These are phyloP conservation scores for Pyricularia grisea DNA, from an alignment of 2,329 filamentous ascomycete genomes.

Conservation along the genomic window DNA sequence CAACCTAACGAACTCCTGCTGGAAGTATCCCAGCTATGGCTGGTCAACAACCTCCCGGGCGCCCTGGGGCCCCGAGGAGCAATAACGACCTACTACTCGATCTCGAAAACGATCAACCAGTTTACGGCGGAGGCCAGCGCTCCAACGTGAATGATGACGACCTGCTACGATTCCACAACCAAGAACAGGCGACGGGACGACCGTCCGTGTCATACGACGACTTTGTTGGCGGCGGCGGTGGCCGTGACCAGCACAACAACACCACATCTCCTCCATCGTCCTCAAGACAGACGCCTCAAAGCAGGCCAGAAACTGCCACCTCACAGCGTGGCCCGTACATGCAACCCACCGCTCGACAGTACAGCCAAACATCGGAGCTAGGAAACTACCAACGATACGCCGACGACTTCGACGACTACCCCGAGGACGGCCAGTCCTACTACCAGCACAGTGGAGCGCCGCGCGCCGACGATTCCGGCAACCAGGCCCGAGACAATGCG, in stretches of 20 bases:
- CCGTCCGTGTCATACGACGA: constrained; percentile 92
- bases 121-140: constrained; percentile 67
- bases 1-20: neutral
- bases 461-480: constrained; percentile 42
- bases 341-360: constrained; percentile 31
- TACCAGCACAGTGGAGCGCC: constrained; percentile 67
- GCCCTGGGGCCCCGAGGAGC: constrained; percentile 13
- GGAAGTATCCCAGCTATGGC: neutral
- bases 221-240: constrained; percentile 62
- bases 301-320: constrained; percentile 4
- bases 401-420: constrained; percentile 73
- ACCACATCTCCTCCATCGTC: constrained; percentile 8
- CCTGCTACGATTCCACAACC: constrained; percentile 52
- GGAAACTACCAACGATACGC: constrained; percentile 89
- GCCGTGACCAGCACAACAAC: constrained; percentile 8
- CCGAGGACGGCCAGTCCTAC: constrained; percentile 68
- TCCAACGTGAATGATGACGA: constrained; percentile 65
- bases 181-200: constrained; percentile 56
- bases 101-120: constrained; percentile 59
- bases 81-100: constrained; percentile 64
- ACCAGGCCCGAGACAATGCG: constrained; percentile 40
- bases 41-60: constrained; percentile 5
- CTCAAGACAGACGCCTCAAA: neutral
- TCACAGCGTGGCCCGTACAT: constrained; percentile 33
- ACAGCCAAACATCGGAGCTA: constrained; percentile 71